Evolutionary conservation across 73 alveolate species (phyloP), one percentile per base, ranked within the genome.

Genomic region (Paramecium biaurelia): DNA sequence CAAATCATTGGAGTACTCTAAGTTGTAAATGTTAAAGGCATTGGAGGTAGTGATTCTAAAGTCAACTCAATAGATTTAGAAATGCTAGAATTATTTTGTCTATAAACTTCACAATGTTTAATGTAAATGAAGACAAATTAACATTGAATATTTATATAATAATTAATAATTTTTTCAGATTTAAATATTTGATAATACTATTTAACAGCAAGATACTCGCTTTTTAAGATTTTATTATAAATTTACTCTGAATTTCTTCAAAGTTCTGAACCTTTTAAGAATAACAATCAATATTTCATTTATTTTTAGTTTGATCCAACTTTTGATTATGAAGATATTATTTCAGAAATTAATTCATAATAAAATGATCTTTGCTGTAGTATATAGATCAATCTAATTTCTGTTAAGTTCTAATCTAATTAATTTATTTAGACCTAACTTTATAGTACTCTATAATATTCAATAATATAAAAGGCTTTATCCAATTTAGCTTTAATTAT

Each of bases 11-110:
- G 95, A 21, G 89, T 76, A n/a, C 37, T 94, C 12, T 23, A 94
- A 68, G 94, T 92, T 2, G 93, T 92, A 9, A 92, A 94, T 63
- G 59, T 85, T 28, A 47, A 85, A 85, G 97, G 97, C 0, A 93
- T 94, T 1, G 92, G 89, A 41, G 30, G 87, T 7, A 82, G 86
- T 35, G 68, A 92, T 20, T 92, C 96, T 8, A 92, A 70, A 26
- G 24, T 94, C 11, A 92, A 94, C 18, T 92, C 92, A 9, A 26
- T 94, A 11, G 96, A 94, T 92, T 74, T 76, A 43, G 96, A 94
- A 86, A 89, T 94, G 92, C 68, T 94, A 9, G 93, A 94, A 23
- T 74, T 82, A 26, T 94, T 92, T 57, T 88, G 76, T n/a, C 72
- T 92, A 20, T 30, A 92, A 70, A 58, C 49, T 8, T 49, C 86